Percentiles rank a stretch among this genome's conserved stretches.
phyloP scores from a whole-genome alignment of 305 asterid genomes.

The Solanum hybrid region DNA sequence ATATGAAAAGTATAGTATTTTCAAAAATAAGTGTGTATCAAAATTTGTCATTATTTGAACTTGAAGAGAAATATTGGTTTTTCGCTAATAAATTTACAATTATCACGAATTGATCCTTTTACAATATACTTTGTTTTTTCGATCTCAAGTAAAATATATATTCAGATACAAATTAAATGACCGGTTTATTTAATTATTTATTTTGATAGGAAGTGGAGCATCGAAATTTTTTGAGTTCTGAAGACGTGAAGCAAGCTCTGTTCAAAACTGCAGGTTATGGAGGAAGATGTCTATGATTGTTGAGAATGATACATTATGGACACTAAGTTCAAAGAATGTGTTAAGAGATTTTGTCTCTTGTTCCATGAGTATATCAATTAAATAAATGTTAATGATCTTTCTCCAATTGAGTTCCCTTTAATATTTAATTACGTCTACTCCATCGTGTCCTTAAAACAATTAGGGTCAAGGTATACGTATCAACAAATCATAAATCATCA shows the following conservation, averaged over 20 bases:
- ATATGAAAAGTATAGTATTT: not conserved
- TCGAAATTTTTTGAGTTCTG: conserved; percentile 28
- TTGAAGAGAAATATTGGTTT: not conserved
- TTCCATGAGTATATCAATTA: not conserved
- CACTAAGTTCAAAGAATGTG: not conserved
- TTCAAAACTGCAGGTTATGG: conserved; percentile 76
- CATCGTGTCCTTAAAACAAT: not conserved
- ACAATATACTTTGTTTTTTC: not conserved
- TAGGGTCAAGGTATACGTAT: not conserved
- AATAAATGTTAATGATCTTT: not conserved
- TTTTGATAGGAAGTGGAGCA: conserved; percentile 39
- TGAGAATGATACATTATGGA: not conserved
- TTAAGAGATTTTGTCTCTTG: not conserved
- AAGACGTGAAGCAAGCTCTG: conserved; percentile 63
- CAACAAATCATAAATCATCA: not conserved
- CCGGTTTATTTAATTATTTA: not conserved
- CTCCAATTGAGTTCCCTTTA: not conserved
- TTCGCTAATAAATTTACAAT: not conserved
- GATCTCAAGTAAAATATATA: too few species aligned
- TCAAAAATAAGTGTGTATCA: too few species aligned
- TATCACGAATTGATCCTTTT: not conserved
- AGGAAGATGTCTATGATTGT: conserved; percentile 55
- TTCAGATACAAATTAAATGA: too few species aligned
- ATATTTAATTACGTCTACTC: not conserved
- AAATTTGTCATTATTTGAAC: too few species aligned